These are phyloP conservation scores for Raphidocelis subcapitata DNA, from an alignment of 139 green algal species.

Conservation along the genomic window DNA sequence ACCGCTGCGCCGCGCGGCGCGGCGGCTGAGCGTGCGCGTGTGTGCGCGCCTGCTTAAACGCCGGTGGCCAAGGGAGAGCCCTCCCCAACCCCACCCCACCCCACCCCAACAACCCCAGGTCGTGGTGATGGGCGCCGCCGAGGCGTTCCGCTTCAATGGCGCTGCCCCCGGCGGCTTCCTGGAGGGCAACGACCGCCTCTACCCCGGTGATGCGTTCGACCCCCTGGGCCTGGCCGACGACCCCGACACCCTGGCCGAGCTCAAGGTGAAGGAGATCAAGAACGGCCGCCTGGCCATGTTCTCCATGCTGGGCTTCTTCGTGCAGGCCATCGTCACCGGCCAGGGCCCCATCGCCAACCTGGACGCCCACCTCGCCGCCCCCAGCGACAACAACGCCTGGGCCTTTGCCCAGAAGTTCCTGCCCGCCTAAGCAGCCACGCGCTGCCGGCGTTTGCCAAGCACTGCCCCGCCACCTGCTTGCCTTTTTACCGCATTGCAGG, in stretches of 20 bases:
- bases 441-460: no score
- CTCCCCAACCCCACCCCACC: no score
- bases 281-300: constrained; percentile 85
- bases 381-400: constrained; percentile 26
- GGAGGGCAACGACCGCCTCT: constrained; percentile 70
- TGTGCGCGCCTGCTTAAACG: no score
- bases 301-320: constrained; percentile 71
- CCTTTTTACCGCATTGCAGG: no score
- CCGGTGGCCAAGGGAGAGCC: no score
- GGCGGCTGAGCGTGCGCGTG: no score
- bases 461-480: no score
- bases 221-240: constrained; percentile 86
- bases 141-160: constrained; percentile 91
- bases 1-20: no score
- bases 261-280: constrained; percentile 92
- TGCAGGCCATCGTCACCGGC: constrained; percentile 78
- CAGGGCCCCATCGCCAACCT: constrained; percentile 51
- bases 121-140: constrained; percentile 83
- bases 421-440: constrained; percentile 20
- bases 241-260: constrained; percentile 57
- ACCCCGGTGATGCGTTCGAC: constrained; percentile 79
- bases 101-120: constrained; percentile 39
- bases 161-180: constrained; percentile 75
- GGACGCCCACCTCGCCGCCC: constrained; percentile 74
- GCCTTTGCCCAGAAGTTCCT: constrained; percentile 36